Percentiles rank a stretch among this genome's conserved stretches.
phyloP scores from a whole-genome alignment of 108 stramenopile genomes.

The Pinguiococcus pyrenoidosus region DNA sequence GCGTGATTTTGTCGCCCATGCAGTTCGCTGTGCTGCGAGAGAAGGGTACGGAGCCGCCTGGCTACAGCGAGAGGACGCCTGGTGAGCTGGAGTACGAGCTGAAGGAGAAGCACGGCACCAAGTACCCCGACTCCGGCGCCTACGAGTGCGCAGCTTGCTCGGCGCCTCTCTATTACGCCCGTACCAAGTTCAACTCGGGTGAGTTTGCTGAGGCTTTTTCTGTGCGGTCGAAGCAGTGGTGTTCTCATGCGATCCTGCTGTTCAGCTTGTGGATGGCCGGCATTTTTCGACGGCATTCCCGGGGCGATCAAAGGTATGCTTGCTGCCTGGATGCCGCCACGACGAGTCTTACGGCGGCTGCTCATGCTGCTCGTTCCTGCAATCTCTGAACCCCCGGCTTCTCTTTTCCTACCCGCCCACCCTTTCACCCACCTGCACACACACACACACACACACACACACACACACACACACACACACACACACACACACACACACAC shows the following conservation, averaged over 20 bases:
- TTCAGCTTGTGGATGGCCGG: not conserved
- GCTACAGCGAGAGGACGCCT: not conserved
- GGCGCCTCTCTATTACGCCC: not conserved
- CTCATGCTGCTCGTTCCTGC: too few relatives aligned
- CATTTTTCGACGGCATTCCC: not conserved
- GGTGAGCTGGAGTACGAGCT: slow-evolving; percentile 6
- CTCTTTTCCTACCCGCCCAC: too few relatives aligned
- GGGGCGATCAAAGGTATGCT: not conserved
- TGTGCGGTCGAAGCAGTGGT: too few relatives aligned
- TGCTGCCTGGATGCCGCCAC: too few relatives aligned
- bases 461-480: too few relatives aligned
- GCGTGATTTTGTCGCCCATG: not conserved
- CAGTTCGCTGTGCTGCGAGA: slow-evolving; percentile 2
- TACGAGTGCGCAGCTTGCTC: slow-evolving; percentile 2
- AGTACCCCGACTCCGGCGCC: not conserved
- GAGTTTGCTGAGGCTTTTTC: too few relatives aligned
- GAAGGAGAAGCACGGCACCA: not conserved
- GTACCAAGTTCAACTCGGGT: not conserved
- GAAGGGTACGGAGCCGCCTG: slow-evolving; percentile 7
- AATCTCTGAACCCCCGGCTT: too few relatives aligned
- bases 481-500: too few relatives aligned
- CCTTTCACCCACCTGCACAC: too few relatives aligned
- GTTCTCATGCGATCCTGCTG: too few relatives aligned
- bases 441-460: too few relatives aligned
- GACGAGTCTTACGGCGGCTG: too few relatives aligned